Percentiles rank a stretch among this genome's conserved stretches.
Conservation (phyloP, 2,329 filamentous ascomycete genomes). For the Colletotrichum eremochloae region DNA sequence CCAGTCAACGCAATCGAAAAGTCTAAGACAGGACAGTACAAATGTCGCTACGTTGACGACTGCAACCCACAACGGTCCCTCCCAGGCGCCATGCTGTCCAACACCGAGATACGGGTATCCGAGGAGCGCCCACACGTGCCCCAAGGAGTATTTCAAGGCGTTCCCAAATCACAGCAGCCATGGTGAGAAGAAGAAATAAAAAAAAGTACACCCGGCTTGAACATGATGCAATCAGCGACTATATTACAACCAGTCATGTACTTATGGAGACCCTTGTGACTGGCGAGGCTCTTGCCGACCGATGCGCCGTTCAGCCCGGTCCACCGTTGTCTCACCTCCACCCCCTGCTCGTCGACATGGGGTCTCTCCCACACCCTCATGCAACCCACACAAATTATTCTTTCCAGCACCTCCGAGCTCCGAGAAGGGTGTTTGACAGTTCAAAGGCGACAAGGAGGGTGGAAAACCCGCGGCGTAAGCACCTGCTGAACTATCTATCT, state of each 20-base stretch:
- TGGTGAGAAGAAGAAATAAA: slow-evolving; percentile 24
- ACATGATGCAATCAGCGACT: slow-evolving; percentile 42
- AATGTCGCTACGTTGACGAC: neutral
- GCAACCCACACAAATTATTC: slow-evolving; percentile 39
- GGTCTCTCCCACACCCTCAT: slow-evolving; percentile 44
- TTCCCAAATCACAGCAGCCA: slow-evolving; percentile 14
- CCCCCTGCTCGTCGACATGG: slow-evolving; percentile 45
- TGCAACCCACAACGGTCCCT: neutral
- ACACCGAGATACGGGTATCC: slow-evolving; percentile 9
- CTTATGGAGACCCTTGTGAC: slow-evolving; percentile 36
- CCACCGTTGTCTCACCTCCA: slow-evolving; percentile 41
- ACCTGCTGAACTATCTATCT: slow-evolving; percentile 1
- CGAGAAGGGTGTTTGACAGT: slow-evolving; percentile 11
- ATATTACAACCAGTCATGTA: slow-evolving; percentile 38
- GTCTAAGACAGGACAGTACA: slow-evolving; percentile 2
- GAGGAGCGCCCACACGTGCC: slow-evolving; percentile 10
- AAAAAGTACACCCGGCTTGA: slow-evolving; percentile 30
- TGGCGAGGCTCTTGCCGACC: slow-evolving; percentile 44
- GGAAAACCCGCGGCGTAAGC: neutral
- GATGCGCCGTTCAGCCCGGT: slow-evolving; percentile 43
- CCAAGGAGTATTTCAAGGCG: slow-evolving; percentile 13
- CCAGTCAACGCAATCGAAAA: neutral
- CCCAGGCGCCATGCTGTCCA: slow-evolving; percentile 16
- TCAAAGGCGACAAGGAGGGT: neutral
- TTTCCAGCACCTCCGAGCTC: slow-evolving; percentile 6